Percentiles rank a stretch among this genome's conserved stretches.
Conservation (phyloP, 768 basidiomycete genomes). For the Flagelloscypha sp. region DNA sequence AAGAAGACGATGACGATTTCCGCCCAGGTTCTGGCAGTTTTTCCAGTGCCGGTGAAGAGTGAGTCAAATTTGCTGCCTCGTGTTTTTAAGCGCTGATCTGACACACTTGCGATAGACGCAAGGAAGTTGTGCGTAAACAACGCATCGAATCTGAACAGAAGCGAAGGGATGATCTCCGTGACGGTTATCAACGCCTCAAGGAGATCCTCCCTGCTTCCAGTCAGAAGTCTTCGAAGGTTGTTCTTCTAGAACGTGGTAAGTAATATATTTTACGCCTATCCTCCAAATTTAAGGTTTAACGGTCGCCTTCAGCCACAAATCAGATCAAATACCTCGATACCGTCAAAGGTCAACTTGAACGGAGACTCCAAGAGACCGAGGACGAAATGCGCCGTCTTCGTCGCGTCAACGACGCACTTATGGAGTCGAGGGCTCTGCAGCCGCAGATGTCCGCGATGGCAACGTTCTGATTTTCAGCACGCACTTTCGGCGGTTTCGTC, state of each 20-base stretch:
- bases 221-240: constrained; percentile 91
- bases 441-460: constrained; percentile 27
- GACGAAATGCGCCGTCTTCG: constrained; percentile 74
- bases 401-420: constrained; percentile 82
- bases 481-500: not conserved
- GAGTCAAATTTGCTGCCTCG: constrained; percentile 15
- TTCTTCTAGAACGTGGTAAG: constrained; percentile 76
- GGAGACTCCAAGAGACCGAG: constrained; percentile 69
- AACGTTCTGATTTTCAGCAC: constrained; percentile 12
- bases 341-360: constrained; percentile 66
- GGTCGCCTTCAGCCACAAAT: constrained; percentile 50
- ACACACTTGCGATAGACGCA: constrained; percentile 41
- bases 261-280: constrained; percentile 8
- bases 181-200: constrained; percentile 87
- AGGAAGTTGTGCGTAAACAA: constrained; percentile 85
- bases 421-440: constrained; percentile 77
- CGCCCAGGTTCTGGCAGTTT: constrained; percentile 37
- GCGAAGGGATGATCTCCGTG: constrained; percentile 85
- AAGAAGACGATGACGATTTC: constrained; percentile 66
- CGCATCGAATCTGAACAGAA: constrained; percentile 93
- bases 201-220: constrained; percentile 83
- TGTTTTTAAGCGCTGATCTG: constrained; percentile 2
- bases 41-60: constrained; percentile 47
- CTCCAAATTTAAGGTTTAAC: constrained; percentile 10
- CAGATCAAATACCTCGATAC: constrained; percentile 86